phyloP scores from a whole-genome alignment of 176 grass and related monocot species.

The Avena atlantica region DNA sequence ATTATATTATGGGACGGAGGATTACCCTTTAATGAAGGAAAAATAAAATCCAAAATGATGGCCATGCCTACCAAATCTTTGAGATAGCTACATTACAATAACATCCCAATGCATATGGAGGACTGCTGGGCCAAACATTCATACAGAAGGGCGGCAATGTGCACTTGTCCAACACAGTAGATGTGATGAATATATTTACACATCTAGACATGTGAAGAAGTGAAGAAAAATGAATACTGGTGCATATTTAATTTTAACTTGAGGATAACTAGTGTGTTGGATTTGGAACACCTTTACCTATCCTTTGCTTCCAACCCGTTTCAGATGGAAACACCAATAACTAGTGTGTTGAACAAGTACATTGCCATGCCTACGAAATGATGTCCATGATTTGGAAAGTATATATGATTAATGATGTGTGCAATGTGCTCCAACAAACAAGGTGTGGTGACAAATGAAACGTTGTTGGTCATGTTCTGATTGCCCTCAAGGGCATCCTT shows the following conservation, averaged over 20 bases:
- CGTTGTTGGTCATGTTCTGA: too few relatives aligned
- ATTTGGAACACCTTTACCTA: not conserved
- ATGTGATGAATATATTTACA: constrained; percentile 44
- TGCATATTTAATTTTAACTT: too few relatives aligned
- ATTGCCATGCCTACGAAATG: constrained; percentile 49
- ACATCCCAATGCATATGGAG: too few relatives aligned
- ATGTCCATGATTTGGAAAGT: constrained; percentile 44
- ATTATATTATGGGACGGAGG: too few relatives aligned
- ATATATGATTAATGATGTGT: constrained; percentile 51
- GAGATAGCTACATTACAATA: too few relatives aligned
- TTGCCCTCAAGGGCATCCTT: too few relatives aligned
- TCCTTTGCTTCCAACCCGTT: constrained; percentile 27
- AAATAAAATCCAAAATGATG: too few relatives aligned
- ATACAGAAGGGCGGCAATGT: constrained; percentile 12
- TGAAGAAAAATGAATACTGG: not conserved
- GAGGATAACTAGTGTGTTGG: too few relatives aligned
- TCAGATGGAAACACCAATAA: constrained; percentile 86
- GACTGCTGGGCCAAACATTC: constrained; percentile 34
- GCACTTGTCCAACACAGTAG: constrained; percentile 38
- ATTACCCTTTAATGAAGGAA: too few relatives aligned
- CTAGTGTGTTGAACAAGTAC: constrained; percentile 57
- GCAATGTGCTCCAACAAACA: too few relatives aligned
- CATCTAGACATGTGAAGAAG: not conserved
- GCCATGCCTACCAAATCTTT: too few relatives aligned
- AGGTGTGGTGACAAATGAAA: too few relatives aligned